Conservation (phyloP, 306 rosid species). For the Ammopiptanthus mongolicus region DNA sequence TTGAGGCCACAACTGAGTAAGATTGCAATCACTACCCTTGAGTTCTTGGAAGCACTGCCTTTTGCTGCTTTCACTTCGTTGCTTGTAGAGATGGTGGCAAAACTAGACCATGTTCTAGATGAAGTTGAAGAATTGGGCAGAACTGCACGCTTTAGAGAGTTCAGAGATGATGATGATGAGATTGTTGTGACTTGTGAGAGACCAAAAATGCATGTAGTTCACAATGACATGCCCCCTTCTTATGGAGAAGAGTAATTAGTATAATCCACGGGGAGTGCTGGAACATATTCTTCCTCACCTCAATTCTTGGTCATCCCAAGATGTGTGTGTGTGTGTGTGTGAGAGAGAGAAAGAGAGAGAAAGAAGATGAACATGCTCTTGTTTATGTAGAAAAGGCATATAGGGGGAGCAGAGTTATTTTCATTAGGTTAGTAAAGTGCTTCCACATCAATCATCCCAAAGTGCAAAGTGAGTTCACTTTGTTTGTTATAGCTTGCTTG, state of each 20-base stretch:
- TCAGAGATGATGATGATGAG: conserved; percentile 38
- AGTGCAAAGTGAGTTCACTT: background rate
- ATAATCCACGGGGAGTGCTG: background rate
- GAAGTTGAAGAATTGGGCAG: conserved; percentile 69
- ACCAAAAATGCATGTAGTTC: conserved; percentile 11
- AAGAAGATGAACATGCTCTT: background rate
- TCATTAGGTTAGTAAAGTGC: background rate
- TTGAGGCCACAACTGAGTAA: conserved; percentile 69
- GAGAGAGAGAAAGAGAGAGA: no score
- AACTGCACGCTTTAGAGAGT: conserved; percentile 63
- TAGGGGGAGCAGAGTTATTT: background rate
- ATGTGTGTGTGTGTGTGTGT: no score
- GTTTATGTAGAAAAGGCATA: background rate
- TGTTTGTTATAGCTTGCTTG: background rate
- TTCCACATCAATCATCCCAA: background rate
- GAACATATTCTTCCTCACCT: no score
- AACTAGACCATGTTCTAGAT: conserved; percentile 62
- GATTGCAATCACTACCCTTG: conserved; percentile 49
- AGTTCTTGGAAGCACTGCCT: conserved; percentile 81
- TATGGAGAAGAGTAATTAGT: conserved; percentile 36
- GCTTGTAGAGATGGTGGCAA: conserved; percentile 79
- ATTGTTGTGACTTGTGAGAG: conserved; percentile 50
- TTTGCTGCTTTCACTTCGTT: conserved; percentile 80
- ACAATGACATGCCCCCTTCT: conserved; percentile 32
- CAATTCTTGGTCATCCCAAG: no score